A percentile compares a stretch with the other conserved stretches of the same genome.
Conservation (phyloP, 495 filamentous ascomycete species). For the Trichoderma parareesei region DNA sequence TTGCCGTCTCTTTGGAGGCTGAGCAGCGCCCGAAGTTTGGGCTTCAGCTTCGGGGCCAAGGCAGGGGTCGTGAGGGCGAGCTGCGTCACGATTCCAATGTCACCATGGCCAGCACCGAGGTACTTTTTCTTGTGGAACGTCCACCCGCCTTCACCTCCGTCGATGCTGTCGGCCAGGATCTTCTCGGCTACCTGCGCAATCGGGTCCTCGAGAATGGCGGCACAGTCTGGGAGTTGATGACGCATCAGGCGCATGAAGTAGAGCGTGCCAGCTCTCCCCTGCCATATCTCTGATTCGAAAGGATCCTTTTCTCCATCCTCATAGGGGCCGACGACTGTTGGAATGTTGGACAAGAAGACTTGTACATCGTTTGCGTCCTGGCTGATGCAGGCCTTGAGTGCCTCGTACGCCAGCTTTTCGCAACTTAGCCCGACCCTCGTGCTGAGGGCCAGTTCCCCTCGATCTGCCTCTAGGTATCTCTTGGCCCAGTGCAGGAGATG, state of each 20-base stretch:
- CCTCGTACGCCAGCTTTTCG: constrained; percentile 46
- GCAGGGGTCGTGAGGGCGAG: constrained; percentile 42
- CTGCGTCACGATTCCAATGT: constrained; percentile 55
- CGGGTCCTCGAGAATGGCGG: constrained; percentile 23
- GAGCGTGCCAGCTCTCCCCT: constrained; percentile 53
- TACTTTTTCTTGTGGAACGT: constrained; percentile 51
- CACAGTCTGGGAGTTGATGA: constrained; percentile 22
- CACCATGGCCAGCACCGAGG: constrained; percentile 54
- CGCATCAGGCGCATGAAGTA: constrained; percentile 48
- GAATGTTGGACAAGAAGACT: constrained; percentile 35
- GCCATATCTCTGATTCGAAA: constrained; percentile 41
- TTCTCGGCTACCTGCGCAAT: constrained; percentile 29
- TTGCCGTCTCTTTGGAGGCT: constrained; percentile 37
- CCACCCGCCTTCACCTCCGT: constrained; percentile 37
- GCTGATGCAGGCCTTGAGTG: constrained; percentile 41
- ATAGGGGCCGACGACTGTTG: constrained; percentile 20
- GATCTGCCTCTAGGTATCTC: constrained; percentile 36
- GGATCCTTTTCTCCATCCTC: background rate
- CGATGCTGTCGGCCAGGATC: constrained; percentile 19
- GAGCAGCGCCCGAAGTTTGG: constrained; percentile 37
- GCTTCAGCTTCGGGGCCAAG: constrained; percentile 29
- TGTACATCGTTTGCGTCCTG: constrained; percentile 34
- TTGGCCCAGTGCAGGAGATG: constrained; percentile 40
- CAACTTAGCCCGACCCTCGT: constrained; percentile 39
- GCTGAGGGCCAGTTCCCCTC: constrained; percentile 26